Evolutionary conservation across 2,329 filamentous ascomycete species (phyloP).

Genomic region (Daldinia sp.): DNA sequence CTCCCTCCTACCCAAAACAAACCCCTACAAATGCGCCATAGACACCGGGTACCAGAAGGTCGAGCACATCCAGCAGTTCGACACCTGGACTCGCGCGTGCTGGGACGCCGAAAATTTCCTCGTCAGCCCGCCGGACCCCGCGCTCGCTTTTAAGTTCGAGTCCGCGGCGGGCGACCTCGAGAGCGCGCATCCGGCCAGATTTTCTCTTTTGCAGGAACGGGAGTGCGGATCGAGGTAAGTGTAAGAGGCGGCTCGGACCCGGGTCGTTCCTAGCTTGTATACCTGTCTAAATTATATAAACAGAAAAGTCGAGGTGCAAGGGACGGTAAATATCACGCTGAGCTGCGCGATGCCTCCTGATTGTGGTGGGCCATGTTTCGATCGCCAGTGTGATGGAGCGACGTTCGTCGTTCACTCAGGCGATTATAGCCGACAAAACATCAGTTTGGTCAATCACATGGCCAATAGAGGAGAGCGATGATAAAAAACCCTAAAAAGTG

Average conservation of each 20-base stretch:
- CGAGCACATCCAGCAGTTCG: not conserved
- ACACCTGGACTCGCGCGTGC: not conserved
- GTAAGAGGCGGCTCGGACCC: too few species aligned
- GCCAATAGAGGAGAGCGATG: too few species aligned
- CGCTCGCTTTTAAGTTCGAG: not conserved
- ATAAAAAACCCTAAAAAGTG: not conserved
- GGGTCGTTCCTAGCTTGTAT: not conserved
- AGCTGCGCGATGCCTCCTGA: slow-evolving; percentile 1
- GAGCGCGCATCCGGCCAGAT: not conserved
- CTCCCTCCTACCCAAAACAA: not conserved
- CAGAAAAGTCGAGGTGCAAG: not conserved
- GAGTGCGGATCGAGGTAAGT: not conserved
- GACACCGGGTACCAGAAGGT: not conserved
- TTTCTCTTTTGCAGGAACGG: not conserved
- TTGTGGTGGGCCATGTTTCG: not conserved
- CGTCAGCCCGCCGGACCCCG: not conserved
- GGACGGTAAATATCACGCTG: not conserved
- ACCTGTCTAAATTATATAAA: too few species aligned
- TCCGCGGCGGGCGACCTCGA: not conserved
- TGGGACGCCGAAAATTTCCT: not conserved
- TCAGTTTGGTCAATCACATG: not conserved
- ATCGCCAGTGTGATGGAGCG: not conserved
- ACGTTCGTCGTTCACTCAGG: not conserved
- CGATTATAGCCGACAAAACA: too few species aligned
- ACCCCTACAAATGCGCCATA: not conserved